Percentiles rank a stretch among this genome's conserved stretches.
phyloP scores from a whole-genome alignment of 176 grass and related monocot species.

The Oryza longistaminata region DNA sequence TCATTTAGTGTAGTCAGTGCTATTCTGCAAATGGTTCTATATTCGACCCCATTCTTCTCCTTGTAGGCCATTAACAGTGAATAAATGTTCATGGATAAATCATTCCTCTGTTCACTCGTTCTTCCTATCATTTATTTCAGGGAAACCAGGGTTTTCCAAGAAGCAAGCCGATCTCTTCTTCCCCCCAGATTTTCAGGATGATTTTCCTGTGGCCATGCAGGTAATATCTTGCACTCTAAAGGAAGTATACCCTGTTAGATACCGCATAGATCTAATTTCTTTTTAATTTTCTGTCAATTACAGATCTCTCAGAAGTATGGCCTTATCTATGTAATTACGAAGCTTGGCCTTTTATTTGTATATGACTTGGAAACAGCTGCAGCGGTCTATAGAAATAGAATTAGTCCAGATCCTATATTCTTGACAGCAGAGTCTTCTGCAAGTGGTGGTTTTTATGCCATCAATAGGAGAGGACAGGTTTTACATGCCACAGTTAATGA shows the following conservation, averaged over 20 bases:
- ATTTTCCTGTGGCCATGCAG: slow-evolving; percentile 99
- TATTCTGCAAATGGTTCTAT: neutral
- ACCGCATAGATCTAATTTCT: slow-evolving; percentile 34
- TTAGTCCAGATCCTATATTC: slow-evolving; percentile 98
- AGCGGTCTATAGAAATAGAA: slow-evolving; percentile 98
- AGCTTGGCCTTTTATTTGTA: slow-evolving; percentile 94
- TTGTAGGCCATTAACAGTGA: neutral
- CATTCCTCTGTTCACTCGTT: neutral
- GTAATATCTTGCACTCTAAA: slow-evolving; percentile 32
- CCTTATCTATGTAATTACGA: slow-evolving; percentile 93
- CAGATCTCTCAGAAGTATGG: slow-evolving; percentile 98
- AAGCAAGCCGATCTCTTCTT: slow-evolving; percentile 98
- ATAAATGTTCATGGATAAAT: neutral
- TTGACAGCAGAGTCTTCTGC: slow-evolving; percentile 81
- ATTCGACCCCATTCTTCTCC: neutral
- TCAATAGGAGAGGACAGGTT: slow-evolving; percentile 96
- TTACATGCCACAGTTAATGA: slow-evolving; percentile 97
- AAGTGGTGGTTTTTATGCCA: slow-evolving; percentile 93
- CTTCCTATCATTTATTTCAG: slow-evolving; percentile 40
- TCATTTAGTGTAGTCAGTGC: neutral
- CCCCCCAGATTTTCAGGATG: slow-evolving; percentile 94
- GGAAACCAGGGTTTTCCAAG: slow-evolving; percentile 90
- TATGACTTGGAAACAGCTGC: slow-evolving; percentile 94
- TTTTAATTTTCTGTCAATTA: slow-evolving; percentile 31
- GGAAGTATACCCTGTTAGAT: neutral